Conservation (phyloP, 2,329 filamentous ascomycete genomes). For the Penicillium carneum region DNA sequence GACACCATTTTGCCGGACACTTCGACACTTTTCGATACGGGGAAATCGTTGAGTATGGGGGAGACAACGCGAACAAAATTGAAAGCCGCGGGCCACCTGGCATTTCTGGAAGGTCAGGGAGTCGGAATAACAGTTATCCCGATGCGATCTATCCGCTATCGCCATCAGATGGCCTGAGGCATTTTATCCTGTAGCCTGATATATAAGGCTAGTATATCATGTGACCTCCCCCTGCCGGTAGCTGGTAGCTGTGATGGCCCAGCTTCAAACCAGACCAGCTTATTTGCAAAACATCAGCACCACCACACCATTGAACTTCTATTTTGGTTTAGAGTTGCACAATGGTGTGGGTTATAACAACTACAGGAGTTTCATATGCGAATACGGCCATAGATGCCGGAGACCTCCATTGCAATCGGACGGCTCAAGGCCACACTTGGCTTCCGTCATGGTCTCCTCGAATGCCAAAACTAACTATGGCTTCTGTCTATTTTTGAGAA, state of each 20-base stretch:
- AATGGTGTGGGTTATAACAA: not conserved
- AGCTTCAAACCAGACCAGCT: constrained; percentile 21
- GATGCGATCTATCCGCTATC: not conserved
- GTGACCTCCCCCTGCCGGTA: constrained; percentile 4
- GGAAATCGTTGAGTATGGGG: constrained; percentile 22
- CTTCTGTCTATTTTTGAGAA: not conserved
- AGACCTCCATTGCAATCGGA: not conserved
- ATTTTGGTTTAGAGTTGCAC: not conserved
- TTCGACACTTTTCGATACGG: constrained; percentile 30
- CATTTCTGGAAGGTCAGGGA: constrained; percentile 28
- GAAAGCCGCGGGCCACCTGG: constrained; percentile 31
- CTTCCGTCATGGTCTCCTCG: not conserved
- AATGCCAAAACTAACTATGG: not conserved
- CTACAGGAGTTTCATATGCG: not conserved
- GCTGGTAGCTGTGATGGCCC: constrained; percentile 12
- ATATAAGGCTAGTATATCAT: not conserved
- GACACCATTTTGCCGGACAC: constrained; percentile 65
- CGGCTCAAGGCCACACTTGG: constrained; percentile 6
- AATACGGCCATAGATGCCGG: not conserved
- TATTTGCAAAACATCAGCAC: constrained; percentile 17
- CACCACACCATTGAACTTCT: not conserved
- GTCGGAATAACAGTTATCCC: constrained; percentile 22
- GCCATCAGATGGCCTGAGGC: not conserved
- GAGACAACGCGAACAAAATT: constrained; percentile 21
- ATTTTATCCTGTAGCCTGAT: not conserved